Conservation (phyloP, 345 rosid genomes). For the Salix koriyanagi region DNA sequence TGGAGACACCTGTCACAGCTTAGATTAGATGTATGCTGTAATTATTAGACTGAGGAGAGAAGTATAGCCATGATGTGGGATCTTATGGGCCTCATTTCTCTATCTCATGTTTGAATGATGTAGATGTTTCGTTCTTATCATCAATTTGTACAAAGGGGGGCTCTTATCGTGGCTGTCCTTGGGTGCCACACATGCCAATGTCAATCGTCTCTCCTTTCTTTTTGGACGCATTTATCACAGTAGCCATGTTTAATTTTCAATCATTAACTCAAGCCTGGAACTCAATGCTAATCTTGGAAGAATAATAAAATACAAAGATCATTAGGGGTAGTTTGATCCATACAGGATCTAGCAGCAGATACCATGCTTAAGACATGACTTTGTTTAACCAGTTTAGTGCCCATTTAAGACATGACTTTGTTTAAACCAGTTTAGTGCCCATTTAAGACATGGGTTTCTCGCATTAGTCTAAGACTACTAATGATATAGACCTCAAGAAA, state of each 20-base stretch:
- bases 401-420: no score
- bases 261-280: conserved; percentile 1
- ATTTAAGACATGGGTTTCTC: no score
- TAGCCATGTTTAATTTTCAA: conserved; percentile 19
- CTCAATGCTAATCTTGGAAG: background rate
- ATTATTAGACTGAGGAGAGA: background rate
- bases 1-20: conserved; percentile 80
- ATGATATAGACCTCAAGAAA: no score
- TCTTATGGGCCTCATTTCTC: conserved; percentile 9
- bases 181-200: conserved; percentile 1
- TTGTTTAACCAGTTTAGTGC: no score
- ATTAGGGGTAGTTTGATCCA: background rate
- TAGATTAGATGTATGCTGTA: conserved; percentile 18
- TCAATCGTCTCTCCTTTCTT: background rate
- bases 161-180: background rate
- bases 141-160: background rate
- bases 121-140: conserved; percentile 21
- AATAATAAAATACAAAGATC: background rate
- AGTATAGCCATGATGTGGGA: conserved; percentile 2
- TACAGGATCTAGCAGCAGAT: background rate
- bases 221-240: conserved; percentile 3
- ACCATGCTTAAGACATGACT: background rate
- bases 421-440: no score
- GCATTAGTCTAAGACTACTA: no score
- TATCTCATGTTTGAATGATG: conserved; percentile 18